Percentiles rank a stretch among this genome's conserved stretches.
These are phyloP conservation scores for Cladosporium sp. DNA, from an alignment of 2,329 filamentous ascomycete genomes.

Conservation along the genomic window DNA sequence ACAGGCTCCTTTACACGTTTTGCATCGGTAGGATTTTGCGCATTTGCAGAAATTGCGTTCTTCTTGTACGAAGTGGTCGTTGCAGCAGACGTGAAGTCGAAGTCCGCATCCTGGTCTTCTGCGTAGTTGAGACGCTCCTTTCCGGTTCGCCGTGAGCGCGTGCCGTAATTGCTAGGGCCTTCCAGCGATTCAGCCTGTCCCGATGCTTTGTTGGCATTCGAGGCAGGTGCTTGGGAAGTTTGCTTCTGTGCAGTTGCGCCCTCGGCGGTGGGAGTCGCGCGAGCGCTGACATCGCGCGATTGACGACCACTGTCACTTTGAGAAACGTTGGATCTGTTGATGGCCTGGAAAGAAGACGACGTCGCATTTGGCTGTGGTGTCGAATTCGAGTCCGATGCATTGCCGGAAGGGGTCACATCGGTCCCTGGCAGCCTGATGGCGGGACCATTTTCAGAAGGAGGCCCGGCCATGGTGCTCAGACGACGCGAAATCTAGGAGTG, in stretches of 20 bases:
- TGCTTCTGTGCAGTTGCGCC: background rate
- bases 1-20: slow-evolving; percentile 15
- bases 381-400: background rate
- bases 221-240: background rate
- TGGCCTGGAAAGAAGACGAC: slow-evolving; percentile 21
- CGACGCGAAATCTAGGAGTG: background rate
- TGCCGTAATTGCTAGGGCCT: slow-evolving; percentile 60
- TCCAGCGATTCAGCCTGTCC: slow-evolving; percentile 38
- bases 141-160: slow-evolving; percentile 80
- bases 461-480: slow-evolving; percentile 13
- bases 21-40: slow-evolving; percentile 15
- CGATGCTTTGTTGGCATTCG: slow-evolving; percentile 18
- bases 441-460: slow-evolving; percentile 11
- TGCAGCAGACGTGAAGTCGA: slow-evolving; percentile 56
- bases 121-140: slow-evolving; percentile 87
- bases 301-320: slow-evolving; percentile 19
- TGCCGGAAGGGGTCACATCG: background rate
- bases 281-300: slow-evolving; percentile 10
- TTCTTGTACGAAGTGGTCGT: slow-evolving; percentile 30
- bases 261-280: slow-evolving; percentile 6
- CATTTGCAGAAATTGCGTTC: slow-evolving; percentile 27
- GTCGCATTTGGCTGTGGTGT: slow-evolving; percentile 10
- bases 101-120: slow-evolving; percentile 89
- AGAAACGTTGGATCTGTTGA: slow-evolving; percentile 20
- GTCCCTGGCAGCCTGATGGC: slow-evolving; percentile 1